phyloP scores from a whole-genome alignment of 371 early-diverging fungal genomes.

The Mortierella sp. region DNA sequence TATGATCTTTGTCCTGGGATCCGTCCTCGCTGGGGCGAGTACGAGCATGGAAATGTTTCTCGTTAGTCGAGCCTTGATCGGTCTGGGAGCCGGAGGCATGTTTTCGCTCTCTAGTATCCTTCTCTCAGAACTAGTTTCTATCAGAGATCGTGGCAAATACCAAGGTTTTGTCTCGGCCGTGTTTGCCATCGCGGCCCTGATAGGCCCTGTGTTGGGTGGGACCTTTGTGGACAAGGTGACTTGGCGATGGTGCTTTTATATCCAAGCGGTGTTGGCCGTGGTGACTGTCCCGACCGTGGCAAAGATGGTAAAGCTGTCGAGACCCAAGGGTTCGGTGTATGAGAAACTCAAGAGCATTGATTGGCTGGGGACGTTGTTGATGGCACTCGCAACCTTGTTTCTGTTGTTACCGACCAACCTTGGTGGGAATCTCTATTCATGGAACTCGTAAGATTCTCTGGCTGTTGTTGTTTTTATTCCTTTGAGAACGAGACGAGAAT shows the following conservation, averaged over 20 bases:
- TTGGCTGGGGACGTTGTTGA: constrained; percentile 35
- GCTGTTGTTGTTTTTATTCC: not conserved
- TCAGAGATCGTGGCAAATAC: constrained; percentile 68
- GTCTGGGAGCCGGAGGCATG: constrained; percentile 73
- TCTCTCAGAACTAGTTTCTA: constrained; percentile 67
- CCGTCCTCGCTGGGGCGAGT: constrained; percentile 57
- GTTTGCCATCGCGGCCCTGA: constrained; percentile 56
- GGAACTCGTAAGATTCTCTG: constrained; percentile 60
- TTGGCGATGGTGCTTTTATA: constrained; percentile 65
- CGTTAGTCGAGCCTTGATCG: constrained; percentile 55
- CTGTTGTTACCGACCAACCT: constrained; percentile 74
- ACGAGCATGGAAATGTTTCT: constrained; percentile 56
- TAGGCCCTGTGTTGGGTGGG: constrained; percentile 64
- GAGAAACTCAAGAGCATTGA: constrained; percentile 49
- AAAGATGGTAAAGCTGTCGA: constrained; percentile 45
- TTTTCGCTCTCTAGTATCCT: constrained; percentile 65
- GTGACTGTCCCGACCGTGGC: constrained; percentile 38
- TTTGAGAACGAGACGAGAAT: not conserved
- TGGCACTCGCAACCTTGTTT: constrained; percentile 56
- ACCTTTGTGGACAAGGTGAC: constrained; percentile 56
- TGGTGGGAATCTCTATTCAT: constrained; percentile 75
- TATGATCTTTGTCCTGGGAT: constrained; percentile 59
- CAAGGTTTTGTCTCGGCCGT: constrained; percentile 62
- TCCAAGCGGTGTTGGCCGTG: constrained; percentile 41
- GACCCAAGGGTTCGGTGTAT: constrained; percentile 40